These are phyloP conservation scores for Fraxinus nigra DNA, from an alignment of 305 asterid species.

Conservation along the genomic window DNA sequence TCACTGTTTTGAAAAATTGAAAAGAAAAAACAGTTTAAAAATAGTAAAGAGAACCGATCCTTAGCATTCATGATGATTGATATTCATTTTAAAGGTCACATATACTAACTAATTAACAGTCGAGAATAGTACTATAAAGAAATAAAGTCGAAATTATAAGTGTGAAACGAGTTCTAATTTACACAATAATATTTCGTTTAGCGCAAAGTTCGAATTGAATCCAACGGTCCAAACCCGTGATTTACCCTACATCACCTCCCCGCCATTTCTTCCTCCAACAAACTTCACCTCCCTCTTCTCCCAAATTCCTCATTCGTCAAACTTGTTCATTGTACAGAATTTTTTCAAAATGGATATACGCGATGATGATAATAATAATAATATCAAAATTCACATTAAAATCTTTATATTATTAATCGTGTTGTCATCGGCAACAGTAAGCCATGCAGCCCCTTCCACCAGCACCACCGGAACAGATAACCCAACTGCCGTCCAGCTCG, in stretches of 20 bases:
- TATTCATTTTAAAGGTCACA: too few relatives aligned
- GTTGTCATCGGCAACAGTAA: slow-evolving; percentile 12
- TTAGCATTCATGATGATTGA: too few relatives aligned
- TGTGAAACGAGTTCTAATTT: neutral
- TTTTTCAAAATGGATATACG: neutral
- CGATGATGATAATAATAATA: slow-evolving; percentile 3
- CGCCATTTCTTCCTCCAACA: slow-evolving; percentile 71
- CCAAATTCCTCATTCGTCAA: slow-evolving; percentile 13
- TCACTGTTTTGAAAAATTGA: too few relatives aligned
- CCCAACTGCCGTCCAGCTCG: slow-evolving; percentile 46
- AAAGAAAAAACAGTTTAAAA: too few relatives aligned
- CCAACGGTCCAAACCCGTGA: slow-evolving; percentile 32
- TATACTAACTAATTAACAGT: too few relatives aligned
- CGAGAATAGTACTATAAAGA: too few relatives aligned
- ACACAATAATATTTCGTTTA: neutral
- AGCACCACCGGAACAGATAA: slow-evolving; percentile 13
- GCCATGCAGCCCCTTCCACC: slow-evolving; percentile 28
- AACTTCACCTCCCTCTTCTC: slow-evolving; percentile 29
- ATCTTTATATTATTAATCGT: slow-evolving; percentile 11
- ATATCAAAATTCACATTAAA: slow-evolving; percentile 7
- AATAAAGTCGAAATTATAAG: too few relatives aligned
- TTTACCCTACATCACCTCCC: slow-evolving; percentile 59
- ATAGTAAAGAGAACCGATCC: too few relatives aligned
- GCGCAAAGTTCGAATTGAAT: slow-evolving; percentile 24
- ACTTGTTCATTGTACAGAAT: neutral